Base-by-base conservation (phyloP, 805 yeast genomes). In the Yarrowia hollandica region DNA sequence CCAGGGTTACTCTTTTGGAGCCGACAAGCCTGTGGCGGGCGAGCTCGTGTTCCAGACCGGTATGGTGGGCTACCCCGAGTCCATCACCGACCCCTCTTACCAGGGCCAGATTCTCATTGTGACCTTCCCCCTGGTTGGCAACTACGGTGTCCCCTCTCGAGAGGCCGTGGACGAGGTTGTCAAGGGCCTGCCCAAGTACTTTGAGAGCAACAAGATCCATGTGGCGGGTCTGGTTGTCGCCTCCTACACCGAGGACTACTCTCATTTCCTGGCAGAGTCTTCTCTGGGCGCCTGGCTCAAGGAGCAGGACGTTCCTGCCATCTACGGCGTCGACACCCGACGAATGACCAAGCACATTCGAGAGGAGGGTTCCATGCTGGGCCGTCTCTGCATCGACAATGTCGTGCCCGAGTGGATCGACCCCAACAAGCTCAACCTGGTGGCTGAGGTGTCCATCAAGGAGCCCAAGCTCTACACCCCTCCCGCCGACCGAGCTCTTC, bases 11-110 rank as follows among this genome's bases (percentile, higher is more conserved):
- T 92, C 98, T 18, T 94, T 94, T 69, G 99, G 99, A 79, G 96
- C 98, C 60, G 85, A 85, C 63, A 82, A 79, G 62, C 73, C 96
- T 22, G 83, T 84, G 60, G 95, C 98, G 60, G 99, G 99, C 81
- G 99, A 94, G 77, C 83, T 95, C 68, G 99, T 94, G 62, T 94
- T 94, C 83, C 98, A 95, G 76, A 94, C 99, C 64, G 98, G 99
- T 79, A 91, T 94, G 97, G 98, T 94, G 67, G 99, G 99, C 63
- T 94, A 94, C 74, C 99, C 98, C 38, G 99, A 94, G 75, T 85
- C 97, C 57, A 83, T 94, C 74, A 90, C 99, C 37, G 99, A 94
- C 75, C 99, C 99, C 62, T 94, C 98, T 42, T 94, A 94, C 75
- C 91, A 88, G 71, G 99, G 99, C 64, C 99, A 94, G 77, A 92